Conservation (phyloP, 202 grass and related monocot genomes). For the Hordeum pubiflorum region DNA sequence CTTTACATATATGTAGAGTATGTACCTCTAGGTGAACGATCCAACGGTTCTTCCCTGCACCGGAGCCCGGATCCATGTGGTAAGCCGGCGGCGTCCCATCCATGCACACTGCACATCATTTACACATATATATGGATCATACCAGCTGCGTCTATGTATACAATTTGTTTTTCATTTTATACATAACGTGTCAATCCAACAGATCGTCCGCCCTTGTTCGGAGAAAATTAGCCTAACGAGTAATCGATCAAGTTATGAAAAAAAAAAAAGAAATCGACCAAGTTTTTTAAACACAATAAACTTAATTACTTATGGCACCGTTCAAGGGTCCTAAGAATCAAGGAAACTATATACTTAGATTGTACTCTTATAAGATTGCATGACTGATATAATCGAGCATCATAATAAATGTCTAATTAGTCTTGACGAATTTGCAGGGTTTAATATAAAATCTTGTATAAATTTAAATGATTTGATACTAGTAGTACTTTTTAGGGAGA, state of each 20-base stretch:
- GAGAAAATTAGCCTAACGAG: too few relatives aligned
- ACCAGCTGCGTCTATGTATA: too few relatives aligned
- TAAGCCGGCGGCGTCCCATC: conserved; percentile 70
- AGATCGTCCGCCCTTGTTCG: too few relatives aligned
- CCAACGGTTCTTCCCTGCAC: conserved; percentile 56
- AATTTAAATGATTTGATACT: too few relatives aligned
- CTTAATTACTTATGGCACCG: neutral
- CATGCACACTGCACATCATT: conserved; percentile 57
- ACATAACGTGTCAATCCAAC: too few relatives aligned
- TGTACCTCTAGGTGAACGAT: conserved; percentile 65
- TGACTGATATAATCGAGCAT: neutral
- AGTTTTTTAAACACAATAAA: too few relatives aligned
- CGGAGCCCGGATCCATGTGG: conserved; percentile 56
- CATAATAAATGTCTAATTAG: neutral
- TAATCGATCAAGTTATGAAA: too few relatives aligned
- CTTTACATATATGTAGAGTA: neutral
- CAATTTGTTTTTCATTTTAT: too few relatives aligned
- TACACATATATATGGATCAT: neutral
- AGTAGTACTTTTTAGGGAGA: neutral
- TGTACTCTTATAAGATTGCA: neutral
- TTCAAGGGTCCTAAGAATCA: neutral
- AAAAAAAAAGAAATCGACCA: too few relatives aligned
- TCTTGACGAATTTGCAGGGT: neutral
- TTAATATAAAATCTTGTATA: too few relatives aligned
- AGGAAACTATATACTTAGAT: neutral